Conservation (phyloP, 768 basidiomycete species). For the Leccinum incarnatum region DNA sequence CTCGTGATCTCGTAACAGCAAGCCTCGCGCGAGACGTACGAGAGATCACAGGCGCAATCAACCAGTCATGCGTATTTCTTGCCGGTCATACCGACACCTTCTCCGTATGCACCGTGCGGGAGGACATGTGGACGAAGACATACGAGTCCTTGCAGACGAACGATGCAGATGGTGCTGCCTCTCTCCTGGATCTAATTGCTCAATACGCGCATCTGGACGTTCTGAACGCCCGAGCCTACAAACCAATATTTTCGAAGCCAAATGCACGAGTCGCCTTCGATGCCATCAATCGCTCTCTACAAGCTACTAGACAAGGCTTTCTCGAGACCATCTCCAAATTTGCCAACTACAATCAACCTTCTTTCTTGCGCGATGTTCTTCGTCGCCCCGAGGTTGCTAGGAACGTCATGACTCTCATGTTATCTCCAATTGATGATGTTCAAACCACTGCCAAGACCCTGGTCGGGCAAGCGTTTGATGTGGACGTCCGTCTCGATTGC, state of each 20-base stretch:
- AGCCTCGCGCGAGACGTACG: slow-evolving; percentile 35
- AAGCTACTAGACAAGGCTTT: slow-evolving; percentile 59
- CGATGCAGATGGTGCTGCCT: slow-evolving; percentile 57
- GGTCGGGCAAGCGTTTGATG: slow-evolving; percentile 84
- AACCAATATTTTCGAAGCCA: slow-evolving; percentile 33
- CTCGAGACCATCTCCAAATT: slow-evolving; percentile 59
- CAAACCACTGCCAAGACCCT: slow-evolving; percentile 75
- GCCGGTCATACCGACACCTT: slow-evolving; percentile 31
- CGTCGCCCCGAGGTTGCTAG: slow-evolving; percentile 53
- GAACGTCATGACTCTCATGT: slow-evolving; percentile 62
- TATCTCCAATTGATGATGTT: slow-evolving; percentile 78
- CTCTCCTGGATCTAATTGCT: slow-evolving; percentile 57
- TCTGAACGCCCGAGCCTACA: slow-evolving; percentile 54
- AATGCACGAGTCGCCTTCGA: slow-evolving; percentile 39
- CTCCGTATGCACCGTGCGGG: slow-evolving; percentile 42
- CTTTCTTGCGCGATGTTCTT: slow-evolving; percentile 55
- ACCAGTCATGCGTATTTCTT: slow-evolving; percentile 33
- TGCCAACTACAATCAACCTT: slow-evolving; percentile 57
- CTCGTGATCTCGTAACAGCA: slow-evolving; percentile 40
- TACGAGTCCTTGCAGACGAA: slow-evolving; percentile 57
- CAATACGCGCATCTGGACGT: slow-evolving; percentile 64
- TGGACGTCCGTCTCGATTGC: slow-evolving; percentile 85
- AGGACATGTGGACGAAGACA: slow-evolving; percentile 65
- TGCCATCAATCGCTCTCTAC: slow-evolving; percentile 61
- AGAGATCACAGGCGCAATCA: slow-evolving; percentile 31